phyloP scores from a whole-genome alignment of 2,329 filamentous ascomycete species.

The Fusarium liriodendri region DNA sequence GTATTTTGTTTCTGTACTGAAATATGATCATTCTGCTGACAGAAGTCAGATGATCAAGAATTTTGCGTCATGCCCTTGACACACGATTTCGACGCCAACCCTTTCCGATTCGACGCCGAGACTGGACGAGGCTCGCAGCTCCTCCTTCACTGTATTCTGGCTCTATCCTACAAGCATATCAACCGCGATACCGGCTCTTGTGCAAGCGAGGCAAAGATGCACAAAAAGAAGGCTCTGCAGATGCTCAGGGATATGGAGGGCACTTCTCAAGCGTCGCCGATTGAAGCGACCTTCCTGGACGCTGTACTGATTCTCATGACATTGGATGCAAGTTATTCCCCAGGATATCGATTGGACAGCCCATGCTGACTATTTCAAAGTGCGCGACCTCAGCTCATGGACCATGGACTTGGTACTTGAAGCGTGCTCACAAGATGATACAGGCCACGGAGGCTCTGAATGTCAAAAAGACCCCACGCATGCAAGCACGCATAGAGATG shows the following conservation, averaged over 20 bases:
- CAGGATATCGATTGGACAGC: fast-evolving
- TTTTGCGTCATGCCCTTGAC: constrained; percentile 50
- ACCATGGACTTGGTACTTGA: constrained; percentile 44
- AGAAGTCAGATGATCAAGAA: constrained; percentile 46
- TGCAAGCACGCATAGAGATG: constrained; percentile 46
- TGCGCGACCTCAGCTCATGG: constrained; percentile 49
- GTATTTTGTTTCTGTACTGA: neutral
- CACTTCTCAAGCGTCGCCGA: neutral
- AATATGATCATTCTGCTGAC: neutral
- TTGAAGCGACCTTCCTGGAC: constrained; percentile 39
- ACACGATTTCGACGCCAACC: constrained; percentile 46
- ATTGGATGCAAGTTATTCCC: constrained; percentile 43
- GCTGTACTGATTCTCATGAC: constrained; percentile 48
- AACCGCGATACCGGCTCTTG: constrained; percentile 41
- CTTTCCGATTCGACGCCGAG: constrained; percentile 44
- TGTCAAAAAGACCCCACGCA: constrained; percentile 30
- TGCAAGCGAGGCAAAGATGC: constrained; percentile 31
- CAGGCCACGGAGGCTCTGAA: constrained; percentile 31
- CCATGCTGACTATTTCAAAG: constrained; percentile 22
- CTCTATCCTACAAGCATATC: constrained; percentile 45
- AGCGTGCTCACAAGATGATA: constrained; percentile 39
- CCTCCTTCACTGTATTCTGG: constrained; percentile 48
- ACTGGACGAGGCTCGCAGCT: constrained; percentile 41
- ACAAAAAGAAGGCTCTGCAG: constrained; percentile 40
- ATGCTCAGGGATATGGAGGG: constrained; percentile 33